A percentile compares a stretch with the other conserved stretches of the same genome.
Evolutionary conservation across 345 rosid species (phyloP).

Genomic region (Citrus inodora): DNA sequence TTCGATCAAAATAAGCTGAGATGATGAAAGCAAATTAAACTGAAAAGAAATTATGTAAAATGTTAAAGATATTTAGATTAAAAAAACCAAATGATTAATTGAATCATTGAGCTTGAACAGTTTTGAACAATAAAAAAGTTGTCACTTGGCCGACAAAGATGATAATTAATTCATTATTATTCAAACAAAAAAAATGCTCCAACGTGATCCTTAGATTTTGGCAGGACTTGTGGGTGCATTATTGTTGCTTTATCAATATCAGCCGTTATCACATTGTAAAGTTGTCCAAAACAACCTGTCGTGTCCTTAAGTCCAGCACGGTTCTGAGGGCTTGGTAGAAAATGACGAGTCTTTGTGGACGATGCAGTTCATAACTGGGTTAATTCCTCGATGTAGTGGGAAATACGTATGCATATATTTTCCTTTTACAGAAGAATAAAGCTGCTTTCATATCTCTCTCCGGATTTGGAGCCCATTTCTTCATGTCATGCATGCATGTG

Average conservation of each 20-base stretch:
- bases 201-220: neutral
- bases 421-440: slow-evolving; percentile 19
- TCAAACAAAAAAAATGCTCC: neutral
- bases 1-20: neutral
- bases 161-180: neutral
- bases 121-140: neutral
- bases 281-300: neutral
- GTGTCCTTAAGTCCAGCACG: neutral
- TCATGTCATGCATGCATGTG: no score
- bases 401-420: neutral
- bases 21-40: neutral
- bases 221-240: slow-evolving; percentile 10
- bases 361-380: slow-evolving; percentile 3
- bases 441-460: slow-evolving; percentile 11
- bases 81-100: no score
- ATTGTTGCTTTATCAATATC: slow-evolving; percentile 1
- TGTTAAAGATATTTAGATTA: no score
- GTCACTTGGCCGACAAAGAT: neutral
- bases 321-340: neutral
- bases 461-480: neutral
- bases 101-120: neutral
- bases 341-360: slow-evolving; percentile 6
- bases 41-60: no score
- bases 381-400: slow-evolving; percentile 12
- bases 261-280: slow-evolving; percentile 23